A percentile compares a stretch with the other conserved stretches of the same genome.
phyloP scores from a whole-genome alignment of 2,329 filamentous ascomycete species.

The Fusarium sp. region DNA sequence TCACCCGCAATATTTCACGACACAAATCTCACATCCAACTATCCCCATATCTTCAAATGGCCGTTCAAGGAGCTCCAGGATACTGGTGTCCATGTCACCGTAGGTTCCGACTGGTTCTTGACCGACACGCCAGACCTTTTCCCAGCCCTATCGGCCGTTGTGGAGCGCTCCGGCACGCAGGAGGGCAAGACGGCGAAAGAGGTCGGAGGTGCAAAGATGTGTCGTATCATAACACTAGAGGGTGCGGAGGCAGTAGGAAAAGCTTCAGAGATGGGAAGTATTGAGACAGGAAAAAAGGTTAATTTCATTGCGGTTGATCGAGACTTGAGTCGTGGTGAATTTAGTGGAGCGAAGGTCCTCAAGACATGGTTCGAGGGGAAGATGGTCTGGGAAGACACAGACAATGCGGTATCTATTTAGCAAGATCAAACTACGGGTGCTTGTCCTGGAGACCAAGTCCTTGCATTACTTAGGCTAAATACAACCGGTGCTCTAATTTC shows the following conservation, averaged over 20 bases:
- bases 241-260: neutral
- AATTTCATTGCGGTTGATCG: neutral
- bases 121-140: neutral
- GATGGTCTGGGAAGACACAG: neutral
- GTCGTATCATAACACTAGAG: neutral
- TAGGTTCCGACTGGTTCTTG: neutral
- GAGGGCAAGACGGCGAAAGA: neutral
- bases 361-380: neutral
- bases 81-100: neutral
- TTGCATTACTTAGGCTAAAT: constrained; percentile 4
- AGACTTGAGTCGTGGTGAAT: neutral
- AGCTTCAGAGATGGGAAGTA: neutral
- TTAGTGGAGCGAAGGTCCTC: neutral
- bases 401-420: neutral
- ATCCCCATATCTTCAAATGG: neutral
- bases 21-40: neutral
- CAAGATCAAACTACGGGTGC: neutral
- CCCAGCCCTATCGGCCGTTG: neutral
- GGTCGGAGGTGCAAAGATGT: neutral
- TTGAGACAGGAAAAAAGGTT: neutral
- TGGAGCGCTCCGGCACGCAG: neutral
- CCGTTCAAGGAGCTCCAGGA: neutral
- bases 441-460: neutral
- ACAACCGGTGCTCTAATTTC: neutral
- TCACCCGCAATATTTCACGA: neutral